Base-by-base conservation (phyloP, 306 rosid genomes). In the Quercus ilex region DNA sequence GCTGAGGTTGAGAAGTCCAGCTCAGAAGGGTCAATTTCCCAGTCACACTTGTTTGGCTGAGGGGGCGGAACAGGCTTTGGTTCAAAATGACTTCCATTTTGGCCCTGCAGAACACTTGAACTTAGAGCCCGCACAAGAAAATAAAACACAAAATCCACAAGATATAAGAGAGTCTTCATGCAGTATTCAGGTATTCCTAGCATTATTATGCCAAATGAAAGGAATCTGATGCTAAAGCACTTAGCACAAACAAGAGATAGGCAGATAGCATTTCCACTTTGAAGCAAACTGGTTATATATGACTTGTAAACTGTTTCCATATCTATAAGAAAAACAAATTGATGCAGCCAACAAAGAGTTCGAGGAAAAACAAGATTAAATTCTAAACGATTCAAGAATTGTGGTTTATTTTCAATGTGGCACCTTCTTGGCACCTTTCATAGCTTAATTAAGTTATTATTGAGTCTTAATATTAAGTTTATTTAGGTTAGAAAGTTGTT, bases 11-110 rank as follows among this genome's bases (percentile, higher is more conserved):
- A 87, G 84, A 96, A 96, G 70, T 96, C 99, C 8, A 96, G 89
- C 88, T 96, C 99, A 25, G 94, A 26, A 59, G 99, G 99, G 9
- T 96, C 98, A 56, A 96, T 78, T 84, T 96, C 99, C 99, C 99
- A 96, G 86, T 96, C 99, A 84, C 99, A 93, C 90, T 96, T 96
- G 84, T 93, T 96, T 1, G 99, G 89, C 85, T 85, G 85, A 62
- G 99, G 99, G 3, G 98, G 99, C 26, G 91, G 85, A 81, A 96
- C 97, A 15, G 98, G 87, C 82, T 80, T 96, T 2, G 92, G 89
- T 70, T 93, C 99, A 73, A 92, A 90, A 85, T 96, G 99, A 84
- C 99, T 96, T 77, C 99, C 99, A 77, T 75, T 96, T 90, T 96
- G 99, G 23, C 99, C 99, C 99, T 96, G 86, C 85, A 76, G 60